Conservation (phyloP, 768 basidiomycete species). For the Hygrophorus pudorinus region DNA sequence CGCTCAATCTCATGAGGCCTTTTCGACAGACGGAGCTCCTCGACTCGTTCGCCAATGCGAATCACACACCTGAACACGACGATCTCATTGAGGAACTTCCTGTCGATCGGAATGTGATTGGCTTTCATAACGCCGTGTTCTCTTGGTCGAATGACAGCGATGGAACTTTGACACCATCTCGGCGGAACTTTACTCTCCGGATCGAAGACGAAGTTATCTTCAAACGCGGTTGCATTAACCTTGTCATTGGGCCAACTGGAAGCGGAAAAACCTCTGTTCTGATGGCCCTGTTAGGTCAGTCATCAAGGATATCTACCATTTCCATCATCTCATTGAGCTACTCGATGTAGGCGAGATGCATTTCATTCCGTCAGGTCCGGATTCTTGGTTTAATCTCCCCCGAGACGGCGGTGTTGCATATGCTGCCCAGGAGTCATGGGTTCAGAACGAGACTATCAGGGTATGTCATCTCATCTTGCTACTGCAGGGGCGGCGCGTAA, state of each 20-base stretch:
- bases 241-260: conserved; percentile 51
- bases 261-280: conserved; percentile 50
- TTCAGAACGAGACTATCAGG: conserved; percentile 69
- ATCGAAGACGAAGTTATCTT: conserved; percentile 49
- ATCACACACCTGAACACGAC: conserved; percentile 10
- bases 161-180: conserved; percentile 21
- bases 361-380: conserved; percentile 36
- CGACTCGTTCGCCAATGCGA: too few relatives aligned
- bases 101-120: conserved; percentile 20
- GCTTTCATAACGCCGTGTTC: conserved; percentile 46
- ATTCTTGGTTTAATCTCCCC: conserved; percentile 64
- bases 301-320: too few relatives aligned
- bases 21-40: conserved; percentile 23
- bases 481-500: background rate
- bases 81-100: conserved; percentile 30
- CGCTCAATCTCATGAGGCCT: background rate
- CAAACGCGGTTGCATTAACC: conserved; percentile 40
- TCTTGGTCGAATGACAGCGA: conserved; percentile 37
- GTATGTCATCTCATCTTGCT: conserved; percentile 18
- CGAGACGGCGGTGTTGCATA: conserved; percentile 63
- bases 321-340: too few relatives aligned
- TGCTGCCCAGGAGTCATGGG: conserved; percentile 81
- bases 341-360: conserved; percentile 49
- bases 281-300: conserved; percentile 14
- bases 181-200: conserved; percentile 38